Evolutionary conservation across 768 basidiomycete genomes (phyloP), one percentile per base, ranked within the genome.

Genomic region (Boletus rex-veris): DNA sequence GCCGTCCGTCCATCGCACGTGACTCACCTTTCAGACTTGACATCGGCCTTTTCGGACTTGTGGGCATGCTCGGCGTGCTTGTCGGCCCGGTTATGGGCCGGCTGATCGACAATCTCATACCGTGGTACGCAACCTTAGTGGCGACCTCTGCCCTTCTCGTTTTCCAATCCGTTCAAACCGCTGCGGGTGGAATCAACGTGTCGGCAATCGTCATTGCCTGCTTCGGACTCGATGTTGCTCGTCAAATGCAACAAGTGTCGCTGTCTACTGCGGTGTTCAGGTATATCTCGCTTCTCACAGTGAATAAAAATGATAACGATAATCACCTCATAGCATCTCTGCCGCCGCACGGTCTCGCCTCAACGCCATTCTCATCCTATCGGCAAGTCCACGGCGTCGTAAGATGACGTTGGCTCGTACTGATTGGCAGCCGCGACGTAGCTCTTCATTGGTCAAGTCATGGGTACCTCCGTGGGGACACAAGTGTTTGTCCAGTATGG

Each of bases 391-490:
- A 2, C n/a, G 30, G 14, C 12, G 16, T 7, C 10, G 16, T 6
- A 3, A 26, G 18, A 8, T 16, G n/a, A 45, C 11, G 14, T 24
- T 16, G 7, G 7, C 1, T 15, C 6, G 3, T 40, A 3, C 35
- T 41, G 43, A 59, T 19, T 41, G 39, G 1, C 10, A 8, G 9
- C 28, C 28, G 28, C 7, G 28, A 0, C 24, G 24, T 48, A 76
- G 72, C 58, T 87, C 30, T 90, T 90, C 68, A 77, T 88, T 21
- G 91, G 91, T 0, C 90, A 92, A 73, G 86, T 92, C 10, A 84
- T 88, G 71, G 91, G 91, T 16, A 91, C 90, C 0, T 77, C 86
- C 0, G 84, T 85, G 1, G 85, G 89, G 30, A 86, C 88, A 0
- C 68, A 80, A 35, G 78, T 92, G 3, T 93, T 90, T 70, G 77